These are phyloP conservation scores for Metschnikowia shivogae DNA, from an alignment of 805 yeast species.

Conservation along the genomic window DNA sequence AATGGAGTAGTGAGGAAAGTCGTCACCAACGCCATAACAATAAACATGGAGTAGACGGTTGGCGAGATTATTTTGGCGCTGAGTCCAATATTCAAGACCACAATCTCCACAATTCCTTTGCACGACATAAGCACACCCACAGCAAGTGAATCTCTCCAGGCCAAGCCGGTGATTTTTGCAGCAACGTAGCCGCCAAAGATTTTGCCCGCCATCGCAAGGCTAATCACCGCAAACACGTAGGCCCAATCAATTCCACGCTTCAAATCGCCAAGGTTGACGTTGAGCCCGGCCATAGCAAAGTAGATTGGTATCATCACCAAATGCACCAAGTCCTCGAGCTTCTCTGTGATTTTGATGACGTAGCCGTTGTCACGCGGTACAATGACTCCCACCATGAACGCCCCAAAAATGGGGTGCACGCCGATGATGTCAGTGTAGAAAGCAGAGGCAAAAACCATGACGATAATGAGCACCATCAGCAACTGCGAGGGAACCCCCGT, in stretches of 20 bases:
- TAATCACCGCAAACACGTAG: slow-evolving; percentile 62
- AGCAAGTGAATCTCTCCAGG: slow-evolving; percentile 69
- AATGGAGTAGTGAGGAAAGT: slow-evolving; percentile 80
- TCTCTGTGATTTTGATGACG: slow-evolving; percentile 64
- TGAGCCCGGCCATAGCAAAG: slow-evolving; percentile 76
- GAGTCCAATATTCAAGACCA: slow-evolving; percentile 69
- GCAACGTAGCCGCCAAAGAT: slow-evolving; percentile 63
- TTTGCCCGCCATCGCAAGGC: slow-evolving; percentile 65
- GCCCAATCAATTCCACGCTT: slow-evolving; percentile 74
- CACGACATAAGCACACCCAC: slow-evolving; percentile 85
- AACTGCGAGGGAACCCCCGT: slow-evolving; percentile 60
- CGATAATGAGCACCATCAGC: slow-evolving; percentile 52
- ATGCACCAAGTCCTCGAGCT: slow-evolving; percentile 74
- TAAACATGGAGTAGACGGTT: slow-evolving; percentile 72
- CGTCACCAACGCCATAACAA: slow-evolving; percentile 75
- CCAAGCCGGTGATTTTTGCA: slow-evolving; percentile 56
- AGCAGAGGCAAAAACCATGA: slow-evolving; percentile 60
- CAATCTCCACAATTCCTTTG: slow-evolving; percentile 84
- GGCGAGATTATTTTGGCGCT: slow-evolving; percentile 63
- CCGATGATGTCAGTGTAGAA: slow-evolving; percentile 82
- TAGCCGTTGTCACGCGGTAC: slow-evolving; percentile 75
- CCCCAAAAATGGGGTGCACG: slow-evolving; percentile 84
- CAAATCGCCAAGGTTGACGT: slow-evolving; percentile 60
- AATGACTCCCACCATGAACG: slow-evolving; percentile 71
- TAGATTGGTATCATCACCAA: slow-evolving; percentile 70